Percentiles rank a stretch among this genome's conserved stretches.
These are phyloP conservation scores for Omphalotus olearius DNA, from an alignment of 1,284 basidiomycete species.

Conservation along the genomic window DNA sequence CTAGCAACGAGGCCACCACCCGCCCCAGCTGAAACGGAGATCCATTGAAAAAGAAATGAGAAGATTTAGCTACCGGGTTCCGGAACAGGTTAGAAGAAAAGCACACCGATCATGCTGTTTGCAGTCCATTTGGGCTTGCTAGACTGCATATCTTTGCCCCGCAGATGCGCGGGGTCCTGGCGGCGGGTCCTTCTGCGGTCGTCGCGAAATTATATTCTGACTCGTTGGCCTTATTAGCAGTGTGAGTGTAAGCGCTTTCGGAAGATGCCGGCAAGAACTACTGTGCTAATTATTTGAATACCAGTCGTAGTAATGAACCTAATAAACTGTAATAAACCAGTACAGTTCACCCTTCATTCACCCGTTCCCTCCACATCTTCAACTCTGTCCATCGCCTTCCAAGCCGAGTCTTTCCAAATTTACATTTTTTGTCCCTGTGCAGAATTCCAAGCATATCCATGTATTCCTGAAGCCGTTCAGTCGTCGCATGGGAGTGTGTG, in stretches of 20 bases:
- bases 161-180: conserved; percentile 47
- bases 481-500: background rate
- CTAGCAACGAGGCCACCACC: conserved; percentile 88
- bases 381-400: conserved; percentile 17
- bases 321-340: no score
- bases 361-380: conserved; percentile 15
- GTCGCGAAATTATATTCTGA: conserved; percentile 13
- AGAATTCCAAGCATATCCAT: background rate
- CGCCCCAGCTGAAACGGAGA: conserved; percentile 58
- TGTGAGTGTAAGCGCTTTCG: background rate
- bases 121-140: conserved; percentile 57
- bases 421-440: conserved; percentile 6
- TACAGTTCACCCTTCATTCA: conserved; percentile 14
- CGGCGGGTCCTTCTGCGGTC: conserved; percentile 25
- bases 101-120: conserved; percentile 73
- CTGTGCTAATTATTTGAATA: no score
- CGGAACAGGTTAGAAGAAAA: conserved; percentile 1
- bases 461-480: no score
- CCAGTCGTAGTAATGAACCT: no score
- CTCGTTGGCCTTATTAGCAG: background rate
- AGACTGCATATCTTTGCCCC: conserved; percentile 63
- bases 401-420: conserved; percentile 13
- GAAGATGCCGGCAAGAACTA: background rate
- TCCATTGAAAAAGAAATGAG: conserved; percentile 12
- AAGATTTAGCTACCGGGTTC: background rate